phyloP scores from a whole-genome alignment of 371 early-diverging fungal species.

The Saksenaea oblongispora region DNA sequence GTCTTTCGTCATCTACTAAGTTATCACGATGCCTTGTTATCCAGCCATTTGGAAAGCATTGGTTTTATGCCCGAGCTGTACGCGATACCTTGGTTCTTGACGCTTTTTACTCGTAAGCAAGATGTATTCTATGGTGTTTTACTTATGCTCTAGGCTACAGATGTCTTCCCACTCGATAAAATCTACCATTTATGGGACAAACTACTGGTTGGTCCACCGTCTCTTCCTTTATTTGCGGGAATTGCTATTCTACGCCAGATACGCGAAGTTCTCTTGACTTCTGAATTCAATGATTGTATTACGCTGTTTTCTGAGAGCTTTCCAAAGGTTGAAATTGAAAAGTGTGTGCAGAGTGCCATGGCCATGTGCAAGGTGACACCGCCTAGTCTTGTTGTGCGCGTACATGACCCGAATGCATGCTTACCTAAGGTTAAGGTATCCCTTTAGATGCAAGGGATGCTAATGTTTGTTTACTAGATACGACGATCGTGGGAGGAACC shows the following conservation, averaged over 20 bases:
- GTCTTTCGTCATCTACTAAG: slow-evolving; percentile 66
- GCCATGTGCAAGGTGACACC: slow-evolving; percentile 75
- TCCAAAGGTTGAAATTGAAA: slow-evolving; percentile 74
- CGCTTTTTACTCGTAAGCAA: slow-evolving; percentile 76
- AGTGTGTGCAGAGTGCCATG: slow-evolving; percentile 65
- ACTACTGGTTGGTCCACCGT: slow-evolving; percentile 64
- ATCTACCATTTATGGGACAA: slow-evolving; percentile 83
- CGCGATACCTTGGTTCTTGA: slow-evolving; percentile 86
- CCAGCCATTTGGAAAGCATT: slow-evolving; percentile 63
- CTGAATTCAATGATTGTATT: slow-evolving; percentile 71
- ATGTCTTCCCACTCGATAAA: slow-evolving; percentile 79
- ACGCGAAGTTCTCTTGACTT: slow-evolving; percentile 52
- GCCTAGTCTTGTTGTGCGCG: slow-evolving; percentile 38
- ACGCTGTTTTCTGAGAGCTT: slow-evolving; percentile 66
- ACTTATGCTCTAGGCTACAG: slow-evolving; percentile 41
- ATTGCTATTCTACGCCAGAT: slow-evolving; percentile 72
- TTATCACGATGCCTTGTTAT: slow-evolving; percentile 77
- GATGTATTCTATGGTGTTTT: too few species aligned
- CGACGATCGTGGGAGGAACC: slow-evolving; percentile 63
- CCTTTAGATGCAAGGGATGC: not conserved
- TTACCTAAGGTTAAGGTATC: not conserved
- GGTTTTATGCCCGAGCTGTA: slow-evolving; percentile 75
- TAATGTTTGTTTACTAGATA: not conserved
- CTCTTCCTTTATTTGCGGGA: slow-evolving; percentile 70
- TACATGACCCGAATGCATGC: slow-evolving; percentile 1